Evolutionary conservation across 1,139 yeast species (phyloP), one percentile per base, ranked within the genome.

Genomic region (Hansenula lynferdii): DNA sequence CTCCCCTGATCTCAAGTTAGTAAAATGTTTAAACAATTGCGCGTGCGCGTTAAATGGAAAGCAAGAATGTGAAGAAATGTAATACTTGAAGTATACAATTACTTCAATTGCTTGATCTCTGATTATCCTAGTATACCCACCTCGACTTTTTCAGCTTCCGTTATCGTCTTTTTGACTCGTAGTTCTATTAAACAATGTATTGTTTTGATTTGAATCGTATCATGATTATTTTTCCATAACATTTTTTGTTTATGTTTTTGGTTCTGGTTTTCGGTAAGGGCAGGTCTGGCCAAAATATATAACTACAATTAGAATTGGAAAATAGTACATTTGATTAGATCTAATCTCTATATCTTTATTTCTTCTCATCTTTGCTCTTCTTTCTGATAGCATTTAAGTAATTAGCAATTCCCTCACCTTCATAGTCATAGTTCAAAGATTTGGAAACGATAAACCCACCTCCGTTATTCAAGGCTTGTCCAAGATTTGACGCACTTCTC

Each of bases 341-440:
- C 6, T 20, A 24, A 31, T 23, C 38, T 32, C 15, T 43, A 35
- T 20, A 20, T 20, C 12, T 34, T 23, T 39, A 34, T 15, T 43
- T 35, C 2, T 38, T 37, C 15, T 45, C 38, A 18, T 62, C 65
- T 39, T 55, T 51, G 37, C 56, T 51, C 37, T 60, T 44, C 30
- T 58, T 53, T 43, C 79, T 60, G n/a, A 72, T 61, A 3, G 80
- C 80, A 28, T 61, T 53, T 42, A 80, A 58, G 45, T 77, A 77
- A n/a, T 71, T 72, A 36, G 65, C 73, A 18, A 79, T 62, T 0
- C 85, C 85, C 52, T 79, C 85, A 5, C 84, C 84, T 18, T 60
- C 43, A 48, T 79, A 80, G 8, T 66, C 70, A 48, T 66, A 66
- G 23, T 72, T 74, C 40, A 79, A 64, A 35, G 75, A 69, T 41